Evolutionary conservation across 2,329 filamentous ascomycete genomes (phyloP).

Genomic region (Hymenoscyphus scutula): DNA sequence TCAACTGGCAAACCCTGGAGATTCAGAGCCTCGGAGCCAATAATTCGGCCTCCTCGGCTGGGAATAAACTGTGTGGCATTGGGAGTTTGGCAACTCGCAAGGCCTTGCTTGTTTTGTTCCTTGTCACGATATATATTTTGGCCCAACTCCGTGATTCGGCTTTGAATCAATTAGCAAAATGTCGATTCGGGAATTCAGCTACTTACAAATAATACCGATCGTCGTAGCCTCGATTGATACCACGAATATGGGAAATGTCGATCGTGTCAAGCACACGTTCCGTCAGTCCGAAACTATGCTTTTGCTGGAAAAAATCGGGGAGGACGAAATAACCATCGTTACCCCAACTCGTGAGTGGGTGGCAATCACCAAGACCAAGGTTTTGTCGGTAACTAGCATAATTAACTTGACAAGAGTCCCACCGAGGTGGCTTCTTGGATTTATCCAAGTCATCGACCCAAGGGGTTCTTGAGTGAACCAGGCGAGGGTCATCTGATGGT

Average conservation of each 20-base stretch:
- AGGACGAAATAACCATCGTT: slow-evolving; percentile 51
- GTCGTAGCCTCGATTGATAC: slow-evolving; percentile 51
- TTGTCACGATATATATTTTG: slow-evolving; percentile 68
- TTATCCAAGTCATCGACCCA: slow-evolving; percentile 32
- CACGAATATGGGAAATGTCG: slow-evolving; percentile 59
- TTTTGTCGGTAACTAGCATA: slow-evolving; percentile 55
- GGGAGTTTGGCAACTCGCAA: slow-evolving; percentile 68
- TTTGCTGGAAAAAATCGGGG: slow-evolving; percentile 54
- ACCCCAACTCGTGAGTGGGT: slow-evolving; percentile 60
- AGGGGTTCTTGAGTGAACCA: slow-evolving; percentile 35
- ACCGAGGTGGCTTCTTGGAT: slow-evolving; percentile 39
- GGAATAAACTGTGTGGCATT: slow-evolving; percentile 60
- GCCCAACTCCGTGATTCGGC: slow-evolving; percentile 59
- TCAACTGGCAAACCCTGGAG: slow-evolving; percentile 68
- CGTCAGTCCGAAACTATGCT: slow-evolving; percentile 47
- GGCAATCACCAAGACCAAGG: slow-evolving; percentile 49
- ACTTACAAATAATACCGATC: slow-evolving; percentile 53
- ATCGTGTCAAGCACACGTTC: slow-evolving; percentile 64
- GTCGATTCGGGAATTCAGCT: background rate
- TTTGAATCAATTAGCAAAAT: slow-evolving; percentile 36
- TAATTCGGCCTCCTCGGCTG: slow-evolving; percentile 57
- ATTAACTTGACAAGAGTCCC: slow-evolving; percentile 56
- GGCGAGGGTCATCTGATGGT: slow-evolving; percentile 49
- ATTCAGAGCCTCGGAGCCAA: slow-evolving; percentile 59
- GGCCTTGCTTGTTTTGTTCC: slow-evolving; percentile 49